Conservation (phyloP, 1,284 basidiomycete genomes). For the Moniliophthora roreri region DNA sequence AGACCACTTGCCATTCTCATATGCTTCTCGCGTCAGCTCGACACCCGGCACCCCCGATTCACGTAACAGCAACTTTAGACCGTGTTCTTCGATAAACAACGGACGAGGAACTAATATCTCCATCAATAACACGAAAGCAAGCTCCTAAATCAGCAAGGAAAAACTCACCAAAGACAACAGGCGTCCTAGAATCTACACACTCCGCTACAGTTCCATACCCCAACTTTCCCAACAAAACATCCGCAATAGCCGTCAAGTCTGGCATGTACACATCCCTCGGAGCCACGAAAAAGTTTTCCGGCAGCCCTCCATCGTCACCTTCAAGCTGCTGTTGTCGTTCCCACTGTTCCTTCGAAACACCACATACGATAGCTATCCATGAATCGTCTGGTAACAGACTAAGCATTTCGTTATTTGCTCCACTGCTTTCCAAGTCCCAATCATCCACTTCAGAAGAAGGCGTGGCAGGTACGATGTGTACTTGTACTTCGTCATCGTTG, state of each 20-base stretch:
- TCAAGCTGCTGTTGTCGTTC: slow-evolving; percentile 34
- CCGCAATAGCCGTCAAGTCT: slow-evolving; percentile 69
- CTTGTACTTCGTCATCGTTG: slow-evolving; percentile 3
- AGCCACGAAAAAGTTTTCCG: slow-evolving; percentile 72
- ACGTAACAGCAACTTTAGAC: slow-evolving; percentile 59
- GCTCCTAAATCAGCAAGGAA: slow-evolving; percentile 2
- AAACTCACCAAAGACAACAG: slow-evolving; percentile 64
- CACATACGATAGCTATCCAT: slow-evolving; percentile 81
- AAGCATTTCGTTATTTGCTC: slow-evolving; percentile 25
- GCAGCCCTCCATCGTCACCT: slow-evolving; percentile 40
- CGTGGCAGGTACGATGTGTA: slow-evolving; percentile 26
- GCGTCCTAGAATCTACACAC: slow-evolving; percentile 69
- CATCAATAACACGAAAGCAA: slow-evolving; percentile 1
- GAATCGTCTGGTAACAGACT: slow-evolving; percentile 59
- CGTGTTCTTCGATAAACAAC: slow-evolving; percentile 78
- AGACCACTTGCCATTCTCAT: slow-evolving; percentile 74
- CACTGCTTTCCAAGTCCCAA: slow-evolving; percentile 14
- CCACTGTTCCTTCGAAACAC: slow-evolving; percentile 63
- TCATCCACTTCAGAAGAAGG: slow-evolving; percentile 18
- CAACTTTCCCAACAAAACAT: slow-evolving; percentile 78
- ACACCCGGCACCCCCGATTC: slow-evolving; percentile 55
- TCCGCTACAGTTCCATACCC: slow-evolving; percentile 76
- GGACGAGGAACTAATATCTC: slow-evolving; percentile 61
- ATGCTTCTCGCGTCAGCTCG: slow-evolving; percentile 59
- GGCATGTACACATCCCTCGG: slow-evolving; percentile 79